phyloP scores from a whole-genome alignment of 768 basidiomycete genomes.

The Phallus indusiatus region DNA sequence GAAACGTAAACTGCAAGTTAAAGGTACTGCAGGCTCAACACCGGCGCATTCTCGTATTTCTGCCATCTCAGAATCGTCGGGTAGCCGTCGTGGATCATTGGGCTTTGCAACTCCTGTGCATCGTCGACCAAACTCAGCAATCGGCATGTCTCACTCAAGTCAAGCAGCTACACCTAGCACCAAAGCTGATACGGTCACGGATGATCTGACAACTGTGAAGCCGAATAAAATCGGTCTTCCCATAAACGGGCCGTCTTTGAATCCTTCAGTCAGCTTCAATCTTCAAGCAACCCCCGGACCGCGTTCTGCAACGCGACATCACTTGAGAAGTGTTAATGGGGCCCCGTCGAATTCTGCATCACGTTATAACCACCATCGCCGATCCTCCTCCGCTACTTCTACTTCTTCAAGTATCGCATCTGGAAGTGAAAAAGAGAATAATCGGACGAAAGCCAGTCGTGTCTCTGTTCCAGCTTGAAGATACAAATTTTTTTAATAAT shows the following conservation, averaged over 20 bases:
- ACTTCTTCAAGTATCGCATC: constrained; percentile 13
- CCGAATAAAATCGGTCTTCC: neutral
- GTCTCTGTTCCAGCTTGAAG: neutral
- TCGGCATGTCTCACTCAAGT: constrained; percentile 25
- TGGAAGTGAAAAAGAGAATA: constrained; percentile 8
- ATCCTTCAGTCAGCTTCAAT: neutral
- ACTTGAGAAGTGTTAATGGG: neutral
- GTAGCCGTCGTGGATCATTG: constrained; percentile 44
- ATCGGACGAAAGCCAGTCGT: neutral
- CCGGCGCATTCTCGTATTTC: constrained; percentile 33
- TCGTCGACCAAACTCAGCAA: constrained; percentile 49
- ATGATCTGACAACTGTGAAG: neutral
- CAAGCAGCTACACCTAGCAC: neutral
- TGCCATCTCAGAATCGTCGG: constrained; percentile 23
- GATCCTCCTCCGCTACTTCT: constrained; percentile 10
- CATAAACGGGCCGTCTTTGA: neutral
- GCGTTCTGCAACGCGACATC: neutral
- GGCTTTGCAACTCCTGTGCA: constrained; percentile 46
- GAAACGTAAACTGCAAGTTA: constrained; percentile 52
- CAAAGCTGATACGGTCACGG: no score
- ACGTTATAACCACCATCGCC: neutral
- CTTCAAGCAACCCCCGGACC: neutral
- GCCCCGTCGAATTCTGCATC: neutral
- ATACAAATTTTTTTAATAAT: neutral
- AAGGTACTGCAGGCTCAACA: constrained; percentile 46